Conservation (phyloP, 164 flowering plant genomes). For the Vitis riparia region DNA sequence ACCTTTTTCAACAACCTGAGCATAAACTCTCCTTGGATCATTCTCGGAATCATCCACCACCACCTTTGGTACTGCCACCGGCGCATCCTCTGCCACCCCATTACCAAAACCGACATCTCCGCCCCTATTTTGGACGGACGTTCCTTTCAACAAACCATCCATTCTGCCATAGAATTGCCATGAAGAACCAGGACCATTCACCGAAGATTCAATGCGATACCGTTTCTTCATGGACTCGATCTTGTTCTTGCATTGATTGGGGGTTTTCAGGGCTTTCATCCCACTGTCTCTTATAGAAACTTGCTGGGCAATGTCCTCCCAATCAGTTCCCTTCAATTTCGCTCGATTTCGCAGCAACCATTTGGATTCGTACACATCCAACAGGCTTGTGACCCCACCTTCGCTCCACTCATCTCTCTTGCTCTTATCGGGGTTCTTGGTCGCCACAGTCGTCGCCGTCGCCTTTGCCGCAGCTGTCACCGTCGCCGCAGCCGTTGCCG, state of each 20-base stretch:
- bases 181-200: slow-evolving; percentile 8
- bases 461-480: background rate
- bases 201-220: slow-evolving; percentile 18
- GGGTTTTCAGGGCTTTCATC: slow-evolving; percentile 15
- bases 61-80: background rate
- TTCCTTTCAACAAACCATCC: slow-evolving; percentile 23
- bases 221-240: slow-evolving; percentile 33
- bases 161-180: slow-evolving; percentile 24
- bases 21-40: background rate
- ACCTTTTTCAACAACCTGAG: background rate
- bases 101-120: background rate
- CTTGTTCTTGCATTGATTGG: slow-evolving; percentile 32
- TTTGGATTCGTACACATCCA: slow-evolving; percentile 25
- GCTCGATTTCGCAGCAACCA: slow-evolving; percentile 28
- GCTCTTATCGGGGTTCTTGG: slow-evolving; percentile 17
- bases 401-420: slow-evolving; percentile 34
- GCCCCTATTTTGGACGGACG: slow-evolving; percentile 6
- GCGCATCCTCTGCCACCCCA: background rate
- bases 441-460: background rate
- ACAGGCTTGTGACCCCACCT: slow-evolving; percentile 21
- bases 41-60: slow-evolving; percentile 18
- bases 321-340: slow-evolving; percentile 27
- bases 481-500: background rate
- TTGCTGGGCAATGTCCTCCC: slow-evolving; percentile 29
- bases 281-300: slow-evolving; percentile 16